A percentile compares a stretch with the other conserved stretches of the same genome.
These are phyloP conservation scores for Trichoderma koningiopsis DNA, from an alignment of 2,329 filamentous ascomycete species.

Conservation along the genomic window DNA sequence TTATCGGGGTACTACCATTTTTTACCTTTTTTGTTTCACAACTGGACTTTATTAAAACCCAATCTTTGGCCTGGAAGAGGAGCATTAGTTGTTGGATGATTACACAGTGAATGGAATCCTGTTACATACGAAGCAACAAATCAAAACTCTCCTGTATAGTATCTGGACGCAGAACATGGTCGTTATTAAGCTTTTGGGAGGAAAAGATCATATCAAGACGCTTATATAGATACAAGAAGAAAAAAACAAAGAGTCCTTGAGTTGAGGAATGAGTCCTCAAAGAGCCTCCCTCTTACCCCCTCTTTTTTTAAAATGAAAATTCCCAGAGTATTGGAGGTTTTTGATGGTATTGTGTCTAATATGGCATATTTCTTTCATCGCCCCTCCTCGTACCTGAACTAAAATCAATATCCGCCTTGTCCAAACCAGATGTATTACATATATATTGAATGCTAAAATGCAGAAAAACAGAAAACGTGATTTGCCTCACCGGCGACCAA, in stretches of 20 bases:
- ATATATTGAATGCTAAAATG: not conserved
- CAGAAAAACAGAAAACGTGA: not conserved
- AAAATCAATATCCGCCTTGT: not conserved
- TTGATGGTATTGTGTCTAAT: slow-evolving; percentile 8
- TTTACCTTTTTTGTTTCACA: slow-evolving; percentile 7
- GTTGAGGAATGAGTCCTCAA: slow-evolving; percentile 5
- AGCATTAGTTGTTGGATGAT: slow-evolving; percentile 14
- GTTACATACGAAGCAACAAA: slow-evolving; percentile 24
- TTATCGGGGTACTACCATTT: slow-evolving; percentile 19
- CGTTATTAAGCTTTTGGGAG: slow-evolving; percentile 23
- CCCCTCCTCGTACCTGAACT: slow-evolving; percentile 17
- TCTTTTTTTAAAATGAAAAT: not conserved
- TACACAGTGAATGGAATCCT: slow-evolving; percentile 24
- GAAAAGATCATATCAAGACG: not conserved
- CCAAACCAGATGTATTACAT: not conserved
- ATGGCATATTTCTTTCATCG: slow-evolving; percentile 1
- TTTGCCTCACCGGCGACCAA: slow-evolving; percentile 40
- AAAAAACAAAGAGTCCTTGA: slow-evolving; percentile 20
- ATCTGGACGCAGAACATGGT: slow-evolving; percentile 30
- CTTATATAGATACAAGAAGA: slow-evolving; percentile 11
- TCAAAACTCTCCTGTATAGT: slow-evolving; percentile 32
- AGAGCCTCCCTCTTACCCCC: not conserved
- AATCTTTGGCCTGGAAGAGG: not conserved
- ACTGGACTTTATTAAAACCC: slow-evolving; percentile 13
- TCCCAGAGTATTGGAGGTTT: slow-evolving; percentile 5